Conservation (phyloP, 208 protist species). For the Acanthamoeba quina region DNA sequence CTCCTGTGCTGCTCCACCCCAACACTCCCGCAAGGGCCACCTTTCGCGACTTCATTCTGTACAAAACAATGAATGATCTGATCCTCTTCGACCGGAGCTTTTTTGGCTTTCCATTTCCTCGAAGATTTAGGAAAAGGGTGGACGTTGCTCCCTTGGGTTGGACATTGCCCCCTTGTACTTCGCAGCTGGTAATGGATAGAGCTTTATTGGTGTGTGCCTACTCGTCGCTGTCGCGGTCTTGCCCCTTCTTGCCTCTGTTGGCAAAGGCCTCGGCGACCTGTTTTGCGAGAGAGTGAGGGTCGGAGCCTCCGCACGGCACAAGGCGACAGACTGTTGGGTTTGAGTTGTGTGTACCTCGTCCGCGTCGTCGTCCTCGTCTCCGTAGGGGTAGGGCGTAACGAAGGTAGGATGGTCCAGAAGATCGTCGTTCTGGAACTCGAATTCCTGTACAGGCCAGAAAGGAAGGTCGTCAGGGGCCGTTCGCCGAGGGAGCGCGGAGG, state of each 20-base stretch:
- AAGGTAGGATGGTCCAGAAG: background rate
- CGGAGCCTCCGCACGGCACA: too few species aligned
- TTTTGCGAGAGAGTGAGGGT: background rate
- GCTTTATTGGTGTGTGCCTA: background rate
- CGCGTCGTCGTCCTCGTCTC: background rate
- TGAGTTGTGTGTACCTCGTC: background rate
- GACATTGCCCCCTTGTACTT: too few species aligned
- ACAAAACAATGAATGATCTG: background rate
- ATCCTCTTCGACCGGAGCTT: too few species aligned
- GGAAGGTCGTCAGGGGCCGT: too few species aligned
- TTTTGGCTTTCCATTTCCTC: background rate
- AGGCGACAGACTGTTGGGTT: background rate
- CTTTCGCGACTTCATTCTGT: too few species aligned
- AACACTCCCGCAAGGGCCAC: too few species aligned
- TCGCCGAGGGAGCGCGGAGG: background rate
- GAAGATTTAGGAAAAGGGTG: background rate
- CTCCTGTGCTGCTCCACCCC: too few species aligned
- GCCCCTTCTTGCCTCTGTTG: background rate
- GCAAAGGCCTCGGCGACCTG: background rate
- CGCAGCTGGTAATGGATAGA: too few species aligned
- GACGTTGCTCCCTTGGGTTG: too few species aligned
- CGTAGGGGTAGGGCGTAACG: slow-evolving; percentile 12
- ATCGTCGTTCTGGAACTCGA: slow-evolving; percentile 29
- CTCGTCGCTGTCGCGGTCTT: background rate
- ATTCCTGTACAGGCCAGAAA: background rate